Percentiles rank a stretch among this genome's conserved stretches.
Conservation (phyloP, 129 eudicot species). For the Saussurea involucrata region DNA sequence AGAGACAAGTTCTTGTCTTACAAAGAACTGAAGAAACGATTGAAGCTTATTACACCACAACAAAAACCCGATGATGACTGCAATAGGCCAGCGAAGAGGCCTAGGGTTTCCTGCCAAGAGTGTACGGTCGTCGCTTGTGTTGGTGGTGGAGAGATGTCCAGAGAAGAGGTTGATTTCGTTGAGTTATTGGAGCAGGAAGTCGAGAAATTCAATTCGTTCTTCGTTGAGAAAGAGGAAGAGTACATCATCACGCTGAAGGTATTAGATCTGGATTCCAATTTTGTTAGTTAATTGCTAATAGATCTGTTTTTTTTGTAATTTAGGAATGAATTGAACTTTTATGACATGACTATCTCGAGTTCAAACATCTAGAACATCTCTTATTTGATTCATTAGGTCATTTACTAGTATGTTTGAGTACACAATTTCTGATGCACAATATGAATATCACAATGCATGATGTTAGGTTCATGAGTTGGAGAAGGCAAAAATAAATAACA, state of each 20-base stretch:
- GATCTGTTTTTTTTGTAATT: constrained; percentile 9
- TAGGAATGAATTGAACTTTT: not conserved
- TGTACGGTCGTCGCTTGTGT: constrained; percentile 2
- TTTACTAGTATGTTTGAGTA: not conserved
- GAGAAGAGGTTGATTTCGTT: constrained; percentile 63
- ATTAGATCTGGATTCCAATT: not conserved
- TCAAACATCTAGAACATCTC: not conserved
- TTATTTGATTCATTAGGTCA: not conserved
- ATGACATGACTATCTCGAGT: not conserved
- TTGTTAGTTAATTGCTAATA: not conserved
- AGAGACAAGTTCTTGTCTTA: constrained; percentile 83
- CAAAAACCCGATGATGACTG: constrained; percentile 6
- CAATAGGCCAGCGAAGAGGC: constrained; percentile 34
- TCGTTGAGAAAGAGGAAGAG: constrained; percentile 86
- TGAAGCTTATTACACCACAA: constrained; percentile 56
- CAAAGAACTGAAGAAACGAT: constrained; percentile 76
- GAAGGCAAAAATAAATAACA: not conserved
- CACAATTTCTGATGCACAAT: not conserved
- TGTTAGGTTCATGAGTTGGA: not conserved
- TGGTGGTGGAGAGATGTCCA: constrained; percentile 24
- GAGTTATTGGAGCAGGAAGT: constrained; percentile 70
- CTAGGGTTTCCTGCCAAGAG: constrained; percentile 17
- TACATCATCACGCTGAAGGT: constrained; percentile 85
- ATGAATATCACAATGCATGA: not conserved
- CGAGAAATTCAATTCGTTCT: constrained; percentile 78